Evolutionary conservation across 805 yeast species (phyloP), one percentile per base, ranked within the genome.

Genomic region (Lipomyces orientalis): DNA sequence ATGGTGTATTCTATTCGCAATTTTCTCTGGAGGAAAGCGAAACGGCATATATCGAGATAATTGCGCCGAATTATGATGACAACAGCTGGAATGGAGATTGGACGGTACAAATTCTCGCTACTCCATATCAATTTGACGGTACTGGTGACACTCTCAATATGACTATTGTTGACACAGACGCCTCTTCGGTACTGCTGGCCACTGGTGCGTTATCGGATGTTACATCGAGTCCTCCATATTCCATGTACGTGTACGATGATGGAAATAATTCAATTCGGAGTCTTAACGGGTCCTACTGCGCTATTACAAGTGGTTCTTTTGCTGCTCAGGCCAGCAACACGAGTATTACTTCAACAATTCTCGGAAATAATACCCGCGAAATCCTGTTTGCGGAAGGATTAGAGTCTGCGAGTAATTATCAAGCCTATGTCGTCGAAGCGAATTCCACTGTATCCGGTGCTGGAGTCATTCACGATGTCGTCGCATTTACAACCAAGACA

Each of bases 281-380:
- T 29, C 54, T 89, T 60, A 81, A 83, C 60, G 79, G 79, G 68
- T 88, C 94, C 60, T 86, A 90, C 84, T 90, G 95, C 78, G 97
- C 97, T 0, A 79, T 91, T 7, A 77, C 83, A 59, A 82, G 82
- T 60, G 90, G 88, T 2, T 87, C 85, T 19, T 80, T 79, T 43
- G 75, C 78, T 57, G 74, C 78, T n/a, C 71, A 73, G 54, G 74
- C 75, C 60, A 75, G 78, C 6, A 76, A 73, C 56, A 70, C 73
- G 8, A 71, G 77, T 9, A 72, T 70, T 31, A 83, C 89, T 0
- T 72, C 77, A 0, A 79, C 88, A 29, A 81, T 84, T 51, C 83
- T 84, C 5, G 83, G 81, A 14, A 74, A 82, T 16, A 54, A 58
- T 16, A 46, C 66, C 19, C 85, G 85, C 66, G 90, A 89, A 69